phyloP scores from a whole-genome alignment of 345 rosid genomes.

The Clarkia xantiana region DNA sequence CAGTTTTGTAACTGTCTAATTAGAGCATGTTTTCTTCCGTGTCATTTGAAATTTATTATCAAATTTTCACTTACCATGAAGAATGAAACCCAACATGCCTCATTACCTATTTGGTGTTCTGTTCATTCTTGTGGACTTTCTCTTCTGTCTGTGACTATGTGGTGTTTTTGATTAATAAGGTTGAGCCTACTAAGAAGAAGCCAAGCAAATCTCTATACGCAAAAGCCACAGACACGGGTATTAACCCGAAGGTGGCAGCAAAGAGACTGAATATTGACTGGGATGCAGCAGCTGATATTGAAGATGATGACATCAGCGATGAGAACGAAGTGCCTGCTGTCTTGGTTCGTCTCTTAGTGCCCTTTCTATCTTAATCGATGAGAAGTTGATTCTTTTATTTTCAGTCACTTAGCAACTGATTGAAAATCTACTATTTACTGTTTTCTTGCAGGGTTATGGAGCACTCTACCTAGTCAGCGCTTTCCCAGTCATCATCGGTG shows the following conservation, averaged over 20 bases:
- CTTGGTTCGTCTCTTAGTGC: conserved; percentile 50
- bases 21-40: neutral
- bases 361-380: conserved; percentile 1
- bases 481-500: conserved; percentile 81
- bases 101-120: too few relatives aligned
- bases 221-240: conserved; percentile 74
- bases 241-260: conserved; percentile 66
- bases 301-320: conserved; percentile 32
- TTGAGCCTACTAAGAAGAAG: conserved; percentile 42
- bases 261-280: conserved; percentile 81
- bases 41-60: too few relatives aligned
- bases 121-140: too few relatives aligned
- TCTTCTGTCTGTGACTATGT: neutral
- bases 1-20: neutral
- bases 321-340: conserved; percentile 54
- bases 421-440: too few relatives aligned
- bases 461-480: conserved; percentile 80
- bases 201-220: conserved; percentile 69
- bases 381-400: too few relatives aligned
- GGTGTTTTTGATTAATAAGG: conserved; percentile 25
- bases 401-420: too few relatives aligned
- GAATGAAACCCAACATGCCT: too few relatives aligned
- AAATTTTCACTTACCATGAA: too few relatives aligned
- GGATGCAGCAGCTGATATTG: conserved; percentile 93
- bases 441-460: conserved; percentile 77